Evolutionary conservation across 768 basidiomycete species (phyloP).

Genomic region (Leccinum aurantiacum): DNA sequence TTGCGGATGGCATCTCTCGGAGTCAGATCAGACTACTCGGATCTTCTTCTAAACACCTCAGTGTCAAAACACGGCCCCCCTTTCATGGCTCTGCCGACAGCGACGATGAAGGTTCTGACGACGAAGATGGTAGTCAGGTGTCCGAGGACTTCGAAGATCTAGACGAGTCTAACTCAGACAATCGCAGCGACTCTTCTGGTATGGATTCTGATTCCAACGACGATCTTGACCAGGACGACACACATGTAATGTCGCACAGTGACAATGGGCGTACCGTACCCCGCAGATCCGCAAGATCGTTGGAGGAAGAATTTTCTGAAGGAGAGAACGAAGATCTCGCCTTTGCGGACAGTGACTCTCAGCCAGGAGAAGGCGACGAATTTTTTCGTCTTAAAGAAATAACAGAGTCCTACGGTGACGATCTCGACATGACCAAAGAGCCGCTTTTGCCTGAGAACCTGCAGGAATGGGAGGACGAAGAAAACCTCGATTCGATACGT

Average conservation of each 20-base stretch:
- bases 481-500: constrained; percentile 81
- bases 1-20: constrained; percentile 78
- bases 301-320: constrained; percentile 35
- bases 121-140: constrained; percentile 11
- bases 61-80: constrained; percentile 35
- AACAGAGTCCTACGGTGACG: constrained; percentile 42
- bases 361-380: constrained; percentile 59
- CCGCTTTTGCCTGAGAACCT: constrained; percentile 47
- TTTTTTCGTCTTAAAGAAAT: constrained; percentile 65
- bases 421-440: constrained; percentile 71
- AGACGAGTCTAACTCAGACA: not conserved
- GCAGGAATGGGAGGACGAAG: constrained; percentile 82
- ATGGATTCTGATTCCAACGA: constrained; percentile 3
- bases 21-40: constrained; percentile 85
- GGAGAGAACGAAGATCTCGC: constrained; percentile 47
- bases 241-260: not conserved
- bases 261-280: constrained; percentile 53
- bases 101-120: constrained; percentile 32
- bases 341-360: constrained; percentile 81
- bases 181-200: not conserved
- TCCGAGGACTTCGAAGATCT: constrained; percentile 20
- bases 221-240: not conserved
- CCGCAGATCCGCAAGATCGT: constrained; percentile 41
- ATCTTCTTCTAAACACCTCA: constrained; percentile 72
- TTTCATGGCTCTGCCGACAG: constrained; percentile 37